Conservation (phyloP, 1,139 yeast genomes). For the Arxiozyma slooffiae region DNA sequence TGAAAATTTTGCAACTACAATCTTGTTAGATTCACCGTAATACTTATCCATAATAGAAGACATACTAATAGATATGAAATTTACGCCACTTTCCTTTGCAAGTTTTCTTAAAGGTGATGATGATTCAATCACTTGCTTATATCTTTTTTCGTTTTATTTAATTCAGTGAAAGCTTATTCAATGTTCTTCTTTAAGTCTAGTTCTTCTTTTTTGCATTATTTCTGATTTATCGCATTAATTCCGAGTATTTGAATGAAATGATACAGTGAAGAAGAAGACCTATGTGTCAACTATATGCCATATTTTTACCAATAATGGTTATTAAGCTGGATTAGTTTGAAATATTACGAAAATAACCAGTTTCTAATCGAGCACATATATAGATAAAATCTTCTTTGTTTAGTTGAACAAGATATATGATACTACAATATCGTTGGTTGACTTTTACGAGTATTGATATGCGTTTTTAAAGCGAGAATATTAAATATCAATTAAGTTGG, state of each 20-base stretch:
- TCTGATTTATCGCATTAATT: neutral
- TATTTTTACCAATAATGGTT: neutral
- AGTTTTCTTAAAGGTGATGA: constrained; percentile 21
- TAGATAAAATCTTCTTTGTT: no score
- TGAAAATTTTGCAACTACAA: constrained; percentile 87
- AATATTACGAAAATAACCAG: no score
- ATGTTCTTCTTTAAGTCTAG: neutral
- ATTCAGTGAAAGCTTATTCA: neutral
- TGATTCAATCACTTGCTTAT: neutral
- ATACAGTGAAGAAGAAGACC: neutral
- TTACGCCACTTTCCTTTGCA: constrained; percentile 88
- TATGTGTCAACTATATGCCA: no score
- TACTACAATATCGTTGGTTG: neutral
- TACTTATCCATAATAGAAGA: constrained; percentile 94
- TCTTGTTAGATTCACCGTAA: constrained; percentile 94
- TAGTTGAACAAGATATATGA: no score
- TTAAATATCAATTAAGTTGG: neutral
- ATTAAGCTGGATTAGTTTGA: neutral
- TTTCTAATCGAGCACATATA: no score
- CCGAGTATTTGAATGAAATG: neutral
- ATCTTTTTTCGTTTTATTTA: neutral
- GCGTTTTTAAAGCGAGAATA: neutral
- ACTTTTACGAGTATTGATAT: neutral
- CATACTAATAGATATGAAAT: constrained; percentile 84
- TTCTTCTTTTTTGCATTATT: no score